Percentiles rank a stretch among this genome's conserved stretches.
Evolutionary conservation across 1,284 basidiomycete species (phyloP).

Genomic region (Melampsora americana): DNA sequence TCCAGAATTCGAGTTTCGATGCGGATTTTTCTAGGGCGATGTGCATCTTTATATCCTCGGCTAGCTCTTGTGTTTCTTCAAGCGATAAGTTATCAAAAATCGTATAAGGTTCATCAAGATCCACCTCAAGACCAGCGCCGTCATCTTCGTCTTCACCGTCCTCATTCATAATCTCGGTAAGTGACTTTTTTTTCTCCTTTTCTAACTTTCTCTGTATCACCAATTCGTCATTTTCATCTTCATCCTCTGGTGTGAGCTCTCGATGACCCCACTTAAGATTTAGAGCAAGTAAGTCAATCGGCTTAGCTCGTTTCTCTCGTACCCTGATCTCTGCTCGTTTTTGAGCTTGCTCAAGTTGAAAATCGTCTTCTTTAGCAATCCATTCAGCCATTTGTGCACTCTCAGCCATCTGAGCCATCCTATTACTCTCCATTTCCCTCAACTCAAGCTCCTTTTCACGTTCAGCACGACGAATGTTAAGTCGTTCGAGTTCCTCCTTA

Average conservation of each 20-base stretch:
- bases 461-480: constrained; percentile 85
- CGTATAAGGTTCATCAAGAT: constrained; percentile 94
- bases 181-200: constrained; percentile 50
- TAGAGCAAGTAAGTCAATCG: constrained; percentile 87
- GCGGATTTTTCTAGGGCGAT: constrained; percentile 79
- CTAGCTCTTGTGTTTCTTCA: constrained; percentile 85
- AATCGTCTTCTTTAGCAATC: constrained; percentile 94
- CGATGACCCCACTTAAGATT: constrained; percentile 71
- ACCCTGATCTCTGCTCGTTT: constrained; percentile 86
- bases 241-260: constrained; percentile 47
- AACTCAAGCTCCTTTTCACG: constrained; percentile 81
- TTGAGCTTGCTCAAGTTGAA: constrained; percentile 91
- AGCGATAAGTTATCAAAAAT: constrained; percentile 87
- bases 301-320: constrained; percentile 91
- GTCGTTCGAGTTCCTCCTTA: constrained; percentile 79
- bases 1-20: constrained; percentile 93
- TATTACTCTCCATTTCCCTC: constrained; percentile 84
- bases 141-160: constrained; percentile 67
- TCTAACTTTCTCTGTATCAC: constrained; percentile 27
- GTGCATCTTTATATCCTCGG: constrained; percentile 90
- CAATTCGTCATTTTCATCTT: constrained; percentile 47
- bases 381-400: constrained; percentile 96
- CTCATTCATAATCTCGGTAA: constrained; percentile 53
- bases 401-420: constrained; percentile 83
- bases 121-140: constrained; percentile 87